Conservation (phyloP, 2,329 filamentous ascomycete species). For the Diplodia scrobiculata region DNA sequence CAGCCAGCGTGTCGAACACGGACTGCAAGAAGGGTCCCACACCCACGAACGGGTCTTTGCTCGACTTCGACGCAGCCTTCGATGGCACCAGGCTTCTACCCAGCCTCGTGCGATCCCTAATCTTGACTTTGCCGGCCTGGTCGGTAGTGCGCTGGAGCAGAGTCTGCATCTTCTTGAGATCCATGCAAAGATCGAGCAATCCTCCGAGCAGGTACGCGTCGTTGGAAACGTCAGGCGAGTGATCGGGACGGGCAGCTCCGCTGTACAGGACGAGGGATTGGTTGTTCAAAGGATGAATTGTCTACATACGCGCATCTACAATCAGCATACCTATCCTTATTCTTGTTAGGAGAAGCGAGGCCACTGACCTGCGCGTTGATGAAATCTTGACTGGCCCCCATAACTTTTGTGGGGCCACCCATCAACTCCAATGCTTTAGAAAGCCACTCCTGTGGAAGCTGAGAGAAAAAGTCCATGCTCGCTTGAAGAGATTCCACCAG, state of each 20-base stretch:
- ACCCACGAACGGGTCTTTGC: constrained; percentile 30
- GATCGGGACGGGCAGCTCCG: background rate
- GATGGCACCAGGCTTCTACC: constrained; percentile 32
- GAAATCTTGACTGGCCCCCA: constrained; percentile 21
- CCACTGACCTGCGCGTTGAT: constrained; percentile 31
- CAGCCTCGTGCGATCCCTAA: constrained; percentile 31
- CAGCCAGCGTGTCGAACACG: constrained; percentile 11
- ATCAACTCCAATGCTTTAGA: background rate
- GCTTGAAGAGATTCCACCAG: background rate
- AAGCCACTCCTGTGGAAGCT: constrained; percentile 37
- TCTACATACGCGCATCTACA: constrained; percentile 34
- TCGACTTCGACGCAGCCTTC: constrained; percentile 26
- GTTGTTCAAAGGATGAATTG: constrained; percentile 53
- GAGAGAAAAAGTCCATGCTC: constrained; percentile 34
- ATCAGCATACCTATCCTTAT: constrained; percentile 26
- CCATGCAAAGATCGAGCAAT: constrained; percentile 22
- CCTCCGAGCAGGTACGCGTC: constrained; percentile 23
- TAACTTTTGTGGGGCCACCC: background rate
- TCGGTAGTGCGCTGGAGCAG: background rate
- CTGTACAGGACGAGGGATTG: constrained; percentile 44
- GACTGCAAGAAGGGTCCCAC: constrained; percentile 31
- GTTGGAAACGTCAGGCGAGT: background rate
- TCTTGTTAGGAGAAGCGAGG: constrained; percentile 28
- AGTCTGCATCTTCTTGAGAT: constrained; percentile 18
- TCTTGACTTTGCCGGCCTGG: constrained; percentile 15